phyloP scores from a whole-genome alignment of 2,329 filamentous ascomycete genomes.

The Cladosporium sp. region DNA sequence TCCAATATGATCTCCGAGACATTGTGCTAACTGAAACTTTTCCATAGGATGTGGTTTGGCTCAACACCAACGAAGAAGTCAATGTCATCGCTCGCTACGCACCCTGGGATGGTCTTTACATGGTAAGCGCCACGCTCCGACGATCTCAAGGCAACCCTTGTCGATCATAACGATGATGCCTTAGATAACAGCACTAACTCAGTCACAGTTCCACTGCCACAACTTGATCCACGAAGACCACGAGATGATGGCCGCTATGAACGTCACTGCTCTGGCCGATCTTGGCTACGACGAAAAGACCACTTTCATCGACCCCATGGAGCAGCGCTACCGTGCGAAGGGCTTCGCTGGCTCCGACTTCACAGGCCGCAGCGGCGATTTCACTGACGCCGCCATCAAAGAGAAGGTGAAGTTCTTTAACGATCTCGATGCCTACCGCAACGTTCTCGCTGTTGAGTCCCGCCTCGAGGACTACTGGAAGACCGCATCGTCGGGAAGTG shows the following conservation, averaged over 20 bases:
- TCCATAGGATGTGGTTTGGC: constrained; percentile 56
- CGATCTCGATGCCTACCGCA: constrained; percentile 35
- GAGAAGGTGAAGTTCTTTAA: constrained; percentile 37
- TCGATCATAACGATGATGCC: neutral
- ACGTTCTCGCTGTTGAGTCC: constrained; percentile 29
- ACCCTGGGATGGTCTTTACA: constrained; percentile 55
- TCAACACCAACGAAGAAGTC: constrained; percentile 53
- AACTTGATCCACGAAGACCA: constrained; percentile 49
- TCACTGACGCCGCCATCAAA: constrained; percentile 26
- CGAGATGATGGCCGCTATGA: constrained; percentile 48
- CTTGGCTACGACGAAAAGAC: constrained; percentile 37
- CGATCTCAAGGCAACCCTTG: neutral
- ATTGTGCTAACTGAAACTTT: neutral
- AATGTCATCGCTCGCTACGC: constrained; percentile 54
- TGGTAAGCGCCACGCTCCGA: constrained; percentile 16
- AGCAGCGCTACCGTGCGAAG: constrained; percentile 26
- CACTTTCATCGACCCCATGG: constrained; percentile 28
- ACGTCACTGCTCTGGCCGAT: constrained; percentile 40
- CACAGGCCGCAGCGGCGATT: constrained; percentile 21
- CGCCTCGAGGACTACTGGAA: constrained; percentile 35
- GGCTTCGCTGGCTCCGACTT: constrained; percentile 22
- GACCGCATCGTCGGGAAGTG: constrained; percentile 6
- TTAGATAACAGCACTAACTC: neutral
- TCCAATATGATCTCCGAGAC: neutral
- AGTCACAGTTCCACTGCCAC: constrained; percentile 41